phyloP scores from a whole-genome alignment of 768 basidiomycete genomes.

The Tricholoma flavovirens region DNA sequence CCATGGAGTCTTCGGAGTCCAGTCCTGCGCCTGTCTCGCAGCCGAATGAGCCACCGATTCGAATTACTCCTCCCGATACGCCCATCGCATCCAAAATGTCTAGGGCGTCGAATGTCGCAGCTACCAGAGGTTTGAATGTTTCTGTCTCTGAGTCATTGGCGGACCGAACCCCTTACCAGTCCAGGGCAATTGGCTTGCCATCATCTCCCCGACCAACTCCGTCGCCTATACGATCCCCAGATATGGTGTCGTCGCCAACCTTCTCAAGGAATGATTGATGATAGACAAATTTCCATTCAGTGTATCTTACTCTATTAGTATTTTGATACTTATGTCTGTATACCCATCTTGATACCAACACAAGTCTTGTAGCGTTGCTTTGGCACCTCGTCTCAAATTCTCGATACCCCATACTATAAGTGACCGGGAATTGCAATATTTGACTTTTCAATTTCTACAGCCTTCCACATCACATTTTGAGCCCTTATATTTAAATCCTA shows the following conservation, averaged over 20 bases:
- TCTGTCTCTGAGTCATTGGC: constrained; percentile 39
- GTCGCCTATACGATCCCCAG: constrained; percentile 32
- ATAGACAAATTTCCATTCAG: constrained; percentile 9
- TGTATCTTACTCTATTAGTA: constrained; percentile 9
- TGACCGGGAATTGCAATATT: no score
- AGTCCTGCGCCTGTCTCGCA: constrained; percentile 29
- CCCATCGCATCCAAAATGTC: constrained; percentile 36
- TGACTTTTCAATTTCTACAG: no score
- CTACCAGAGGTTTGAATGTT: constrained; percentile 67
- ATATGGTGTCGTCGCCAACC: constrained; percentile 17
- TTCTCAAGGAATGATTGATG: constrained; percentile 17
- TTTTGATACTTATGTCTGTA: constrained; percentile 4
- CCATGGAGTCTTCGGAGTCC: constrained; percentile 41
- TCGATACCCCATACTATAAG: not conserved
- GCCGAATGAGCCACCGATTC: constrained; percentile 23
- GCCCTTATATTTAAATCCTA: no score
- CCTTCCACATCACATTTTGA: no score
- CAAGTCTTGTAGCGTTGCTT: constrained; percentile 3
- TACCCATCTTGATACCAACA: constrained; percentile 23
- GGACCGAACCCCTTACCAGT: constrained; percentile 58
- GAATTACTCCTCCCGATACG: constrained; percentile 36
- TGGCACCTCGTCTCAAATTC: not conserved
- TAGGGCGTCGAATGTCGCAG: constrained; percentile 56
- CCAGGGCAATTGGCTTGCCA: constrained; percentile 61
- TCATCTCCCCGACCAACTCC: constrained; percentile 43